phyloP scores from a whole-genome alignment of 371 early-diverging fungal species.

The Mucor piriformis region DNA sequence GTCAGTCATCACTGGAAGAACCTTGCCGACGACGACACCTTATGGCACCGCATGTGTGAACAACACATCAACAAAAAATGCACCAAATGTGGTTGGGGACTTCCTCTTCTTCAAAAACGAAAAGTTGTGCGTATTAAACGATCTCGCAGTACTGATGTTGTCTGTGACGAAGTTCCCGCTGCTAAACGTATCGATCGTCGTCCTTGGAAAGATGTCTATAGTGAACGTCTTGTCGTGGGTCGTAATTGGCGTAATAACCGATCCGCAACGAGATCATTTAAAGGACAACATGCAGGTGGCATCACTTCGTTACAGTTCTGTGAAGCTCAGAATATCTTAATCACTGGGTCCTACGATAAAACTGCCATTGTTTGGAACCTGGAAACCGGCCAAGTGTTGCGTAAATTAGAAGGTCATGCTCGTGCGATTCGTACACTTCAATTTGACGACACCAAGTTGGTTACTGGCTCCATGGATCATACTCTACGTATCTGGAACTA shows the following conservation, averaged over 20 bases:
- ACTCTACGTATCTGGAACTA: slow-evolving; percentile 98
- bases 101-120: slow-evolving; percentile 71
- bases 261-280: slow-evolving; percentile 41
- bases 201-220: slow-evolving; percentile 85
- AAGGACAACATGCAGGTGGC: slow-evolving; percentile 74
- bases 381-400: slow-evolving; percentile 73
- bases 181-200: slow-evolving; percentile 26
- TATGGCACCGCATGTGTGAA: slow-evolving; percentile 96
- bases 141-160: slow-evolving; percentile 2
- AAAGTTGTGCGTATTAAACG: slow-evolving; percentile 28
- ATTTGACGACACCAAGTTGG: slow-evolving; percentile 81
- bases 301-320: slow-evolving; percentile 84
- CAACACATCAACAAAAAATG: slow-evolving; percentile 97
- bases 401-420: slow-evolving; percentile 83
- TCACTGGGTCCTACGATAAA: slow-evolving; percentile 84
- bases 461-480: slow-evolving; percentile 91
- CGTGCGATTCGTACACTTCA: slow-evolving; percentile 85
- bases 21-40: slow-evolving; percentile 84
- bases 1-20: slow-evolving; percentile 79
- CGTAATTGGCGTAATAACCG: slow-evolving; percentile 83
- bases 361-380: slow-evolving; percentile 84
- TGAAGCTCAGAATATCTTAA: slow-evolving; percentile 69
- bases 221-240: slow-evolving; percentile 79
- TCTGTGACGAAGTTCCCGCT: slow-evolving; percentile 9
- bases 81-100: slow-evolving; percentile 94